A percentile compares a stretch with the other conserved stretches of the same genome.
Conservation (phyloP, 441 rosid species). For the Erodium trifolium region DNA sequence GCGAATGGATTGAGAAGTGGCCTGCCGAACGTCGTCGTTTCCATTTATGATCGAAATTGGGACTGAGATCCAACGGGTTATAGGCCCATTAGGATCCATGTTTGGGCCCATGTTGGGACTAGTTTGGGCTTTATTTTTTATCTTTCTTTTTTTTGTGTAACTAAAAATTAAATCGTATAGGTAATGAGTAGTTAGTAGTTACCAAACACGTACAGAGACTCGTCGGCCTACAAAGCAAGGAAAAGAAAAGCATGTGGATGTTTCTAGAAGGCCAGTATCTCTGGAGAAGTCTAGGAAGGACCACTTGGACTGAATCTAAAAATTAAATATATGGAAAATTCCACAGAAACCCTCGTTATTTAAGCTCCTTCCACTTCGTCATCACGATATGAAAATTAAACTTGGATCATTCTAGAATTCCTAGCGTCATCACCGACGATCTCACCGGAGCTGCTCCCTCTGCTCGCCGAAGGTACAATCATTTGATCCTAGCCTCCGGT, state of each 20-base stretch:
- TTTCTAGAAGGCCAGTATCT: constrained; percentile 1
- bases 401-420: background rate
- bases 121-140: no score
- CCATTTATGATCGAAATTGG: background rate
- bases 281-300: background rate
- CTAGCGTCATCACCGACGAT: background rate
- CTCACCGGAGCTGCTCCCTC: background rate
- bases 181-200: background rate
- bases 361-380: background rate
- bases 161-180: no score
- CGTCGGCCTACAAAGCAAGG: background rate
- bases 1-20: no score
- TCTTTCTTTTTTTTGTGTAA: no score
- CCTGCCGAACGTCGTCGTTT: no score
- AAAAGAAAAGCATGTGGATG: background rate
- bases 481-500: background rate
- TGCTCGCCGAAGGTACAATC: constrained; percentile 3
- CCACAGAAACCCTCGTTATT: background rate
- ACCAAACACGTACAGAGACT: background rate
- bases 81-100: no score
- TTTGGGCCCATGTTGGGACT: no score
- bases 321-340: background rate
- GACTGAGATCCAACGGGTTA: background rate
- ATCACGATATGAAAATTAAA: background rate
- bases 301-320: background rate